phyloP scores from a whole-genome alignment of 2,329 filamentous ascomycete genomes.

The Zasmidium citrigriseum region DNA sequence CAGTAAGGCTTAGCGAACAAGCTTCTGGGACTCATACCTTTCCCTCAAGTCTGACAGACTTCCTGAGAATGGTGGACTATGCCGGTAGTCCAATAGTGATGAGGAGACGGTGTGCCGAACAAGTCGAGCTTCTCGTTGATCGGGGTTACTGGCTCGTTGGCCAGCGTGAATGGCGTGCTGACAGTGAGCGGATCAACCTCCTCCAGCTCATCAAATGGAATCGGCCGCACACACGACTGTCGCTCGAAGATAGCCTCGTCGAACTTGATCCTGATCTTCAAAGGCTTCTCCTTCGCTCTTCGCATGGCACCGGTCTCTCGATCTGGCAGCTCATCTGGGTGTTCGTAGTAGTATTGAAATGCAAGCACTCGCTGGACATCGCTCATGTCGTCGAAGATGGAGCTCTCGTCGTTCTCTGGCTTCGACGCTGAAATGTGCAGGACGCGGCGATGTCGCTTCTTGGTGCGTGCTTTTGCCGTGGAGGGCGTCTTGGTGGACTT shows the following conservation, averaged over 20 bases:
- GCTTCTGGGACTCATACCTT: no score
- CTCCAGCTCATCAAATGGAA: constrained; percentile 4
- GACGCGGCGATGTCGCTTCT: neutral
- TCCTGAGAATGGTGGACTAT: neutral
- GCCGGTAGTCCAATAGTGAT: neutral
- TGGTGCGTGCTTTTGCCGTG: neutral
- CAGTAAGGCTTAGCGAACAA: no score
- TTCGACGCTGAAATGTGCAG: neutral
- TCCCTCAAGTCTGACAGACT: neutral
- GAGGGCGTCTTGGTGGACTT: neutral
- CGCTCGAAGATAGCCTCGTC: constrained; percentile 6
- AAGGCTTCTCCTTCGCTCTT: constrained; percentile 1
- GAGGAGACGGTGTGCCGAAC: neutral
- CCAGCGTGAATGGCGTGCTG: neutral
- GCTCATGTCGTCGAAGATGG: constrained; percentile 1
- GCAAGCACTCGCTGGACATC: neutral
- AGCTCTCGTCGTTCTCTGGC: neutral
- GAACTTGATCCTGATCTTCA: constrained; percentile 6
- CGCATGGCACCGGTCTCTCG: neutral
- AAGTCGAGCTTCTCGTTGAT: no score
- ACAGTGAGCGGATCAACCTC: constrained; percentile 5
- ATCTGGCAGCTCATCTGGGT: constrained; percentile 3
- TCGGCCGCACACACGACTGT: neutral
- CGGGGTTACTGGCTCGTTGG: neutral
- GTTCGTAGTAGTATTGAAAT: constrained; percentile 6